Evolutionary conservation across 345 rosid genomes (phyloP).

Genomic region (Euphorbia lathyris): DNA sequence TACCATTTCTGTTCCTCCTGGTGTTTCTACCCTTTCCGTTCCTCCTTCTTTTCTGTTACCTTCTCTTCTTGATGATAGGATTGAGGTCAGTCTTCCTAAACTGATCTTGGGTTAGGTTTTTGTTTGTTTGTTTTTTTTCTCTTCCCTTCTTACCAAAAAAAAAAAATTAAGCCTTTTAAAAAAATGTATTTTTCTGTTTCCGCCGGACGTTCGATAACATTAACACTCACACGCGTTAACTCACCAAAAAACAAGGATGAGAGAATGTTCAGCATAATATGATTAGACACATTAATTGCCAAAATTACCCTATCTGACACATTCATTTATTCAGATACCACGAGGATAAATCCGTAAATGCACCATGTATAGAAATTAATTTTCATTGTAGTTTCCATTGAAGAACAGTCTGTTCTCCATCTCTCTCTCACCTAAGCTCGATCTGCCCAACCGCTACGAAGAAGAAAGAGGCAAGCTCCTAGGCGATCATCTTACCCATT

Average conservation of each 20-base stretch:
- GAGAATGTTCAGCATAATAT: background rate
- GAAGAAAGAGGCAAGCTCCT: background rate
- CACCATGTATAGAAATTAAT: background rate
- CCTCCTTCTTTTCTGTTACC: no score
- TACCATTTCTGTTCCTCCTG: no score
- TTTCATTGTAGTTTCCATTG: conserved; percentile 29
- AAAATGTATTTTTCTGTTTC: background rate
- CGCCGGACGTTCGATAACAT: conserved; percentile 1
- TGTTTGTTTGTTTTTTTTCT: no score
- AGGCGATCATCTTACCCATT: background rate
- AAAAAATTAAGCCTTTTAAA: no score
- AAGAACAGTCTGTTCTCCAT: conserved; percentile 11
- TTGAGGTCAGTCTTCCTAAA: no score
- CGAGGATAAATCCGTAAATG: conserved; percentile 27
- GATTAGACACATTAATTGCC: background rate
- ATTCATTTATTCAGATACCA: no score
- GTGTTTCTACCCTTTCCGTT: no score
- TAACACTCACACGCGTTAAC: background rate
- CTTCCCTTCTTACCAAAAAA: no score
- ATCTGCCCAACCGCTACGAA: conserved; percentile 15
- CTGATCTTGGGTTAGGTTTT: no score
- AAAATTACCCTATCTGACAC: background rate
- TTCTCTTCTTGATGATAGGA: no score
- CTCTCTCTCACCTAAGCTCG: conserved; percentile 9
- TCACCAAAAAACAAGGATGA: background rate